Base-by-base conservation (phyloP, 208 protist genomes). In the Leptomonas seymouri region DNA sequence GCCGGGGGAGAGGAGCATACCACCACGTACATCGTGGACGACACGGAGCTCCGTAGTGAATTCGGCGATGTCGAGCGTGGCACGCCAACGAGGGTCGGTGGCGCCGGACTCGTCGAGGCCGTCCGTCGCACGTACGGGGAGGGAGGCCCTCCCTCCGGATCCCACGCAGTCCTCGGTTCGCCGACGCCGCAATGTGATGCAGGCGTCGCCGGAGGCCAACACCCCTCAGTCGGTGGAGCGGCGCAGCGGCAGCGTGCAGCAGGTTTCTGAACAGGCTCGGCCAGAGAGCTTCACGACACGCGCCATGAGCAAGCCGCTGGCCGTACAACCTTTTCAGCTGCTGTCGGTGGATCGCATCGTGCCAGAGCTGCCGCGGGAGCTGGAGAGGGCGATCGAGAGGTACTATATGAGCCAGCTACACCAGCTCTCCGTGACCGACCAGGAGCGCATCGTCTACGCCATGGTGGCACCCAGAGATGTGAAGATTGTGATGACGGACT, bases 331-430 rank as follows among this genome's bases (percentile, higher is more conserved):
- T 8, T 79, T 77, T 45, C 45, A 72, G 31, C 54, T 85, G 15
- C 49, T 85, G 27, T 78, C 67, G n/a, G 69, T 71, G 1, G 51
- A 57, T 23, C 67, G 77, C n/a, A 42, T 53, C 7, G 50, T 83
- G 21, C 80, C 81, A 15, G 68, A 53, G 63, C 49, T 90, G 21
- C 76, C 81, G 34, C n/a, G 66, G 18, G 70, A 71, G 44, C 67
- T 93, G 46, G 81, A 81, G 60, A 25, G 53, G 20, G 76, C 81
- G 1, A 55, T 89, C 30, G 70, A 53, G 16, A 69, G 68, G 20
- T 79, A 82, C 66, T 86, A 84, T 71, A 61, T 84, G 28, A 53
- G 57, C 21, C 46, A 75, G 30, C 80, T 90, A 42, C 72, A 80
- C 42, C 73, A 50, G 20, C 75, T 82, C 41, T 70, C 82, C 23